Evolutionary conservation across 179 eudicot genomes (phyloP).

Genomic region (Silene coronaria): DNA sequence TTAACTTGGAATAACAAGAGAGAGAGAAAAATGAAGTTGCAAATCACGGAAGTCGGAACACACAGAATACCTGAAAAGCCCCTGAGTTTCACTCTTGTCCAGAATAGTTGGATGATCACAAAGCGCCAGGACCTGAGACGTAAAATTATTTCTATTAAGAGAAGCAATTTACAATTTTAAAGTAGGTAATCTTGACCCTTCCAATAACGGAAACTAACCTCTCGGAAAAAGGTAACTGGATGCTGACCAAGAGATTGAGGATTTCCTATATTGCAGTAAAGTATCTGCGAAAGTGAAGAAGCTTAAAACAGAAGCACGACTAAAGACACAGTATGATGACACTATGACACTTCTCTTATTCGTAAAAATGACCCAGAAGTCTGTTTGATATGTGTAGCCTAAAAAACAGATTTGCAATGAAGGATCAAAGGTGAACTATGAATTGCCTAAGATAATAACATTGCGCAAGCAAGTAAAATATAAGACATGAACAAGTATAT

Average conservation of each 20-base stretch:
- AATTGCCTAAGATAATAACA: background rate
- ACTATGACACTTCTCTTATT: background rate
- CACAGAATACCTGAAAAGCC: slow-evolving; percentile 59
- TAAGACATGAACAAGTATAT: background rate
- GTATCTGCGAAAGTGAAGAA: slow-evolving; percentile 43
- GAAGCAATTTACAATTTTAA: background rate
- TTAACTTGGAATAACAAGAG: background rate
- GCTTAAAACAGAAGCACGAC: background rate
- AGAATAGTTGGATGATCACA: slow-evolving; percentile 82
- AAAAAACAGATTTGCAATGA: background rate
- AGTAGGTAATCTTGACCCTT: background rate
- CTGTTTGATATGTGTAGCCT: background rate
- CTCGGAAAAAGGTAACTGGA: slow-evolving; percentile 86
- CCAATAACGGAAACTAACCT: slow-evolving; percentile 40
- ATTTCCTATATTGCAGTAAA: slow-evolving; percentile 91
- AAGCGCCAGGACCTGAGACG: slow-evolving; percentile 70
- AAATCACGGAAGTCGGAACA: background rate
- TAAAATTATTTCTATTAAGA: background rate
- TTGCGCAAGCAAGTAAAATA: background rate
- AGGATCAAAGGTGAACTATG: background rate
- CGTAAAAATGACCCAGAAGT: background rate
- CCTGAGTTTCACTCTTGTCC: slow-evolving; percentile 74
- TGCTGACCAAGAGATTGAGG: slow-evolving; percentile 93
- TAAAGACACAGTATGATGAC: background rate
- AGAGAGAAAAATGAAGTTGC: background rate